phyloP scores from a whole-genome alignment of 2,329 filamentous ascomycete genomes.

The Blumeriella jaapii region DNA sequence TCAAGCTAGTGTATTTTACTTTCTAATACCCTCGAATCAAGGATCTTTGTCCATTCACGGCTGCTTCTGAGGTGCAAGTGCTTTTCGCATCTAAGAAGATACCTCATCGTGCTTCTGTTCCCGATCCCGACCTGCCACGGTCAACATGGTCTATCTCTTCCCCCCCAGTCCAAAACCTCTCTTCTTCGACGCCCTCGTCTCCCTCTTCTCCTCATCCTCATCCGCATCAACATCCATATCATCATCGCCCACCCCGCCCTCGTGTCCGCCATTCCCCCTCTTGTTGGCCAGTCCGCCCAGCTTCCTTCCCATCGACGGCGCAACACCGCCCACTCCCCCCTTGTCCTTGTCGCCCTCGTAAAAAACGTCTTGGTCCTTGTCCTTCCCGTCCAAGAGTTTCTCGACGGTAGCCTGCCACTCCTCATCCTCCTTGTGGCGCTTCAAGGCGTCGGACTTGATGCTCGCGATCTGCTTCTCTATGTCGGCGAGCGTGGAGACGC shows the following conservation, averaged over 20 bases:
- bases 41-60: background rate
- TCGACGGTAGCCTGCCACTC: constrained; percentile 24
- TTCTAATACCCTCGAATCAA: constrained; percentile 4
- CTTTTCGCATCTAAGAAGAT: constrained; percentile 3
- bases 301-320: no score
- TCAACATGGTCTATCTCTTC: constrained; percentile 3
- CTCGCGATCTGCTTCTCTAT: constrained; percentile 64
- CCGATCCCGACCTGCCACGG: background rate
- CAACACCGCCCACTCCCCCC: constrained; percentile 34
- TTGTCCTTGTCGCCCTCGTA: constrained; percentile 29
- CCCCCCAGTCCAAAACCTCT: constrained; percentile 25
- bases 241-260: constrained; percentile 34
- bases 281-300: constrained; percentile 17
- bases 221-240: constrained; percentile 48
- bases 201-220: constrained; percentile 40
- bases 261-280: constrained; percentile 28
- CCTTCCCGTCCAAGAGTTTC: constrained; percentile 31
- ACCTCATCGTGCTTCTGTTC: constrained; percentile 1
- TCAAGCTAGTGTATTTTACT: constrained; percentile 2
- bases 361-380: constrained; percentile 25
- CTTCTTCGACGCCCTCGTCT: constrained; percentile 43
- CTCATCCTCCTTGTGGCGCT: constrained; percentile 34
- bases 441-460: constrained; percentile 48
- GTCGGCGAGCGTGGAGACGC: constrained; percentile 58
- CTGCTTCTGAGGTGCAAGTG: no score